Conservation (phyloP, 225 moss, liverwort and hornwort genomes). For the Marchantia paleacea region DNA sequence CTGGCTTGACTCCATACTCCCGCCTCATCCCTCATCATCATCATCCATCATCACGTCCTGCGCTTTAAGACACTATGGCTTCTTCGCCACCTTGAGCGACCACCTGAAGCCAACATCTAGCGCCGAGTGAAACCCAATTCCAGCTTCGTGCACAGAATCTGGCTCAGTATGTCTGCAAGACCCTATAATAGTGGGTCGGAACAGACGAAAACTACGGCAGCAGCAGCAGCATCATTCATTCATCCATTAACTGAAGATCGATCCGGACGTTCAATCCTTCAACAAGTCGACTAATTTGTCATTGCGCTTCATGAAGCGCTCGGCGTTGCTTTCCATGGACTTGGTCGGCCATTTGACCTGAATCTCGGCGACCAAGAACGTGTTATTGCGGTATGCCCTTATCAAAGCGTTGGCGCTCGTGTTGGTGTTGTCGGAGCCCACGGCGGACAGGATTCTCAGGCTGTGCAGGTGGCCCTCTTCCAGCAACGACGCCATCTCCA, state of each 20-base stretch:
- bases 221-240: neutral
- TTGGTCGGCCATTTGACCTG: constrained; percentile 25
- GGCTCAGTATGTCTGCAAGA: neutral
- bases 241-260: neutral
- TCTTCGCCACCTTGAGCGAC: constrained; percentile 5
- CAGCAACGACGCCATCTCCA: constrained; percentile 15
- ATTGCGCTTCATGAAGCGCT: constrained; percentile 31
- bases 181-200: neutral
- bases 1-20: constrained; percentile 15
- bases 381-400: constrained; percentile 22
- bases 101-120: neutral
- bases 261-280: constrained; percentile 24
- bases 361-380: constrained; percentile 21
- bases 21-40: neutral
- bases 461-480: constrained; percentile 21
- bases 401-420: constrained; percentile 26
- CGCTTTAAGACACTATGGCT: constrained; percentile 4
- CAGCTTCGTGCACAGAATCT: constrained; percentile 9
- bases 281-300: constrained; percentile 27
- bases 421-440: constrained; percentile 16
- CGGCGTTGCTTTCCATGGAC: constrained; percentile 26
- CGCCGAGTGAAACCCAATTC: constrained; percentile 4
- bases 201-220: neutral
- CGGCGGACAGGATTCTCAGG: constrained; percentile 7
- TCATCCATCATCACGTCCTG: neutral